Evolutionary conservation across 2,329 filamentous ascomycete genomes (phyloP), one percentile per base, ranked within the genome.

Genomic region (Ascochyta fabae): DNA sequence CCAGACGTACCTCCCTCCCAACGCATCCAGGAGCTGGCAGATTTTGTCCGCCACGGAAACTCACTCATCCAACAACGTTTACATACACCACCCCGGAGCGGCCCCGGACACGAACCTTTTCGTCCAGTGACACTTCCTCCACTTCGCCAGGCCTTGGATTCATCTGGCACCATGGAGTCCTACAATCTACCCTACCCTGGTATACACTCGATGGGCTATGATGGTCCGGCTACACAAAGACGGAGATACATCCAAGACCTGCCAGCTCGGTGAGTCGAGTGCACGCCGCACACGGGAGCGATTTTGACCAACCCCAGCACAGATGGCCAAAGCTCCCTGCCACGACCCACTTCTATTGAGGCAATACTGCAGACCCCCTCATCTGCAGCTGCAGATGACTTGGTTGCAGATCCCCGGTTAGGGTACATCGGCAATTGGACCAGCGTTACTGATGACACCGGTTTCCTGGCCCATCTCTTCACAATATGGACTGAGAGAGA

Each of bases 261-360:
- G 12, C 68, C 69, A 40, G 64, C 64, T 62, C 62, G 67, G 70
- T 73, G 65, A 60, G 66, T 59, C 44, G 33, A 22, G 23, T 49
- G 49, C 26, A 15, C 24, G 46, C 48, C 31, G 35, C 46, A 38
- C 39, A 40, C 45, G 34, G 34, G 54, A 48, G 51, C 46, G 34
- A 43, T 59, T 68, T 71, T 71, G 65, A 70, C 69, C 67, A 66
- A 66, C 64, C 38, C 53, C 54, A 71, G 70, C 56, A 68, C 65
- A 68, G 68, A 66, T 58, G 64, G 58, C 48, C 61, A 60, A 55
- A 54, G 41, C 36, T 57, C 60, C 16, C 41, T 58, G 33, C 58
- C 58, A 15, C 42, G 36, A 22, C 60, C 46, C n/a, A 67, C 61
- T 13, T 66, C 67, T 15, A 63, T 70, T 43, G 64, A 67, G 31